Conservation (phyloP, 2,329 filamentous ascomycete genomes). For the Colletotrichum tofieldiae region DNA sequence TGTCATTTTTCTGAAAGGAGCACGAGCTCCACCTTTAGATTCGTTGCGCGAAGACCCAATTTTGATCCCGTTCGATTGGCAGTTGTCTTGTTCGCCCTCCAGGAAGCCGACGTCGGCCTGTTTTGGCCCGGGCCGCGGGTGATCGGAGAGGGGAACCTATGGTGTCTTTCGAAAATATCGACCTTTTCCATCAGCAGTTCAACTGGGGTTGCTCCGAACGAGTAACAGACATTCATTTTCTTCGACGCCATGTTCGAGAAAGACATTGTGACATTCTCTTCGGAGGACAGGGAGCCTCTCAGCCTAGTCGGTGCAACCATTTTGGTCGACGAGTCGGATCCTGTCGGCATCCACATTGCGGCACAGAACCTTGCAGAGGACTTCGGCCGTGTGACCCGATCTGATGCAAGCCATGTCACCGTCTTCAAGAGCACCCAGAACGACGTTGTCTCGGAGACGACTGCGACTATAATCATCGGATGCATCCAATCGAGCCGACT, state of each 20-base stretch:
- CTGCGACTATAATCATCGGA: conserved; percentile 25
- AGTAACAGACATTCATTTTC: background rate
- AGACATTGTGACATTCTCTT: conserved; percentile 47
- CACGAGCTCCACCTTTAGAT: background rate
- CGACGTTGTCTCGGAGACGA: background rate
- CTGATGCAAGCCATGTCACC: background rate
- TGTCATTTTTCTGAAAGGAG: background rate
- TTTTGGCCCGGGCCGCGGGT: background rate
- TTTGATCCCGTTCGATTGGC: background rate
- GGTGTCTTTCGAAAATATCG: background rate
- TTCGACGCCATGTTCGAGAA: conserved; percentile 47
- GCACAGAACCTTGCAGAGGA: conserved; percentile 51
- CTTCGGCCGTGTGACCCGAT: conserved; percentile 47
- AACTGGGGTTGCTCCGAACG: background rate
- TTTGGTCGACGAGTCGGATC: conserved; percentile 50
- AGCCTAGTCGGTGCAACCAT: conserved; percentile 51
- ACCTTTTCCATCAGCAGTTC: background rate
- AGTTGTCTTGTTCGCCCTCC: background rate
- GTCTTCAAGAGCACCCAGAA: background rate
- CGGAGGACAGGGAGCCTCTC: conserved; percentile 28
- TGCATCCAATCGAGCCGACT: conserved; percentile 61
- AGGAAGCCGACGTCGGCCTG: conserved; percentile 12
- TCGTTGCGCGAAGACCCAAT: background rate
- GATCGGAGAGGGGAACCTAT: background rate
- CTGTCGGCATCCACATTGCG: conserved; percentile 53